Percentiles rank a stretch among this genome's conserved stretches.
These are phyloP conservation scores for Schoenoplectus triqueter DNA, from an alignment of 202 grass and related monocot genomes.

Conservation along the genomic window DNA sequence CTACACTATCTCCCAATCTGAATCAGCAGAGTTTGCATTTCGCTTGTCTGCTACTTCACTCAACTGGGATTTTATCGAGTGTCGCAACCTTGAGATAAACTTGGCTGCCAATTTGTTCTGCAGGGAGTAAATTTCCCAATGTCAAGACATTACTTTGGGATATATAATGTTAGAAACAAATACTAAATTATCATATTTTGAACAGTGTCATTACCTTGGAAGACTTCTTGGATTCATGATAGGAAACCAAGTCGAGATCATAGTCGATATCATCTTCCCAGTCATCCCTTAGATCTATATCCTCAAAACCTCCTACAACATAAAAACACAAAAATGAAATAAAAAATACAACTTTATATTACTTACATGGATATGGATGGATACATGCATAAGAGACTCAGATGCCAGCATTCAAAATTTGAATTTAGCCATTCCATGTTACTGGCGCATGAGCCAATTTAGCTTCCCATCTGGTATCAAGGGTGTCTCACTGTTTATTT, in stretches of 20 bases:
- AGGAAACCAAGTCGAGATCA: constrained; percentile 26
- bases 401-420: background rate
- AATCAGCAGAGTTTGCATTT: constrained; percentile 5
- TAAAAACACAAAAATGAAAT: background rate
- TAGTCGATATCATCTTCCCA: constrained; percentile 41
- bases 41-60: background rate
- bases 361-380: background rate
- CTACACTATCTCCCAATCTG: constrained; percentile 38
- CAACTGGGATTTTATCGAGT: background rate
- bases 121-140: background rate
- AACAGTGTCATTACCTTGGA: constrained; percentile 23
- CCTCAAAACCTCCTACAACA: constrained; percentile 34
- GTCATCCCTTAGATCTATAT: constrained; percentile 33
- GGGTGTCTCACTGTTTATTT: background rate
- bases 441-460: background rate
- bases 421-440: constrained; percentile 7
- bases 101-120: constrained; percentile 31
- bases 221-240: constrained; percentile 26
- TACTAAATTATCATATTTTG: constrained; percentile 11
- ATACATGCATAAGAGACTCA: background rate
- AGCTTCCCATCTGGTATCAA: background rate
- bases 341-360: background rate
- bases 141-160: constrained; percentile 4
- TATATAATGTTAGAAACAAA: background rate
- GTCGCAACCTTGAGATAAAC: constrained; percentile 33